Percentiles rank a stretch among this genome's conserved stretches.
phyloP scores from a whole-genome alignment of 306 rosid genomes.

The Sesbania bispinosa region DNA sequence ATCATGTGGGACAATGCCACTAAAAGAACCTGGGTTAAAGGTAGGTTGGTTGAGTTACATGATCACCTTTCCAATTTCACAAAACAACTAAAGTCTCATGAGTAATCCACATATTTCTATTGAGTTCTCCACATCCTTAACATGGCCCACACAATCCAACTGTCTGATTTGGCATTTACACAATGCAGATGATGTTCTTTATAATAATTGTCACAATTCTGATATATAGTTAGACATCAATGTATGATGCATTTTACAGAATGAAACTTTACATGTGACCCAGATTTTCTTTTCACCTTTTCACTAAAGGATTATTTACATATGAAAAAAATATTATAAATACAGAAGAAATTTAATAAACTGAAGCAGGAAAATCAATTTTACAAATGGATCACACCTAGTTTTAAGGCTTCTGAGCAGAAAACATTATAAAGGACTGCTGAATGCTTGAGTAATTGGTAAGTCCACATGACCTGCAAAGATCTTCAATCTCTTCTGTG shows the following conservation, averaged over 20 bases:
- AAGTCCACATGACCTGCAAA: constrained; percentile 76
- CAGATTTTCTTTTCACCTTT: constrained; percentile 27
- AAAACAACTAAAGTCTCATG: not conserved
- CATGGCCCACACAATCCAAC: constrained; percentile 1
- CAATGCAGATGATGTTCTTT: not conserved
- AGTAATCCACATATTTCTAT: not conserved
- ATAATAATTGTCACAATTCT: no score
- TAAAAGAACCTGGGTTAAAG: not conserved
- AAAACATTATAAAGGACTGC: constrained; percentile 72
- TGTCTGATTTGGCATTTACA: not conserved
- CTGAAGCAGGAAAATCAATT: constrained; percentile 26
- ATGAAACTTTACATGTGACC: constrained; percentile 26
- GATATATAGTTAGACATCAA: constrained; percentile 5
- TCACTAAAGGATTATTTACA: constrained; percentile 7
- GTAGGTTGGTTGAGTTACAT: no score
- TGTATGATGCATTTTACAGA: constrained; percentile 4
- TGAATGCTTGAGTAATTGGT: constrained; percentile 71
- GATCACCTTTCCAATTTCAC: not conserved
- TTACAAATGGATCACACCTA: constrained; percentile 28
- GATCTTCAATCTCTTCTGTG: constrained; percentile 65
- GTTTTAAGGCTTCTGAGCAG: constrained; percentile 65
- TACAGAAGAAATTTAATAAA: not conserved
- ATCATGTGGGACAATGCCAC: constrained; percentile 1
- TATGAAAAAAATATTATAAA: constrained; percentile 18
- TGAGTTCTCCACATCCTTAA: not conserved